These are phyloP conservation scores for Grigorovia humatica DNA, from an alignment of 805 yeast genomes.

Conservation along the genomic window DNA sequence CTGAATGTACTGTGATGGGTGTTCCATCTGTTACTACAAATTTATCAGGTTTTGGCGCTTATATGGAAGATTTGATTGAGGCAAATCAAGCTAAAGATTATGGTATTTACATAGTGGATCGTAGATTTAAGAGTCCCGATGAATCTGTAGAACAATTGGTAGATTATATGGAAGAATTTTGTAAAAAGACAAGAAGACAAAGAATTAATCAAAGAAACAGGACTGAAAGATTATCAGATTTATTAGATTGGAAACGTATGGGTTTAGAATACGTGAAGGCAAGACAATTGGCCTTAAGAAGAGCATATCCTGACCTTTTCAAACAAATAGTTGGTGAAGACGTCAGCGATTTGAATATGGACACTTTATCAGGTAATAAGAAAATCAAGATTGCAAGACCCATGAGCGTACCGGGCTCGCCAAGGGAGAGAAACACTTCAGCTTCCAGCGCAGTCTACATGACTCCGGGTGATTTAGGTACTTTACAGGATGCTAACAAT, in stretches of 20 bases:
- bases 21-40: constrained; percentile 96
- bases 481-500: constrained; percentile 81
- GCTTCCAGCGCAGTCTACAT: constrained; percentile 44
- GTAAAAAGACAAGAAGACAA: constrained; percentile 86
- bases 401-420: constrained; percentile 94
- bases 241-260: constrained; percentile 97
- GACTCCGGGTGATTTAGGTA: constrained; percentile 99
- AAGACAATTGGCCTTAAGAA: constrained; percentile 76
- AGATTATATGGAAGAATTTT: constrained; percentile 81
- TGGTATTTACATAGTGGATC: constrained; percentile 93
- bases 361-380: constrained; percentile 28
- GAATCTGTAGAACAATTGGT: constrained; percentile 87
- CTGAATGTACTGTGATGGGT: constrained; percentile 99
- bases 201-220: constrained; percentile 96
- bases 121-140: constrained; percentile 84
- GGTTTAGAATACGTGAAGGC: constrained; percentile 95
- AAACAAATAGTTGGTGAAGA: constrained; percentile 30
- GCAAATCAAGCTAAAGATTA: constrained; percentile 72
- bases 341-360: constrained; percentile 21
- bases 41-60: constrained; percentile 93
- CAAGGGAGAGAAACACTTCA: constrained; percentile 38
- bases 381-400: constrained; percentile 78
- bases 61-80: constrained; percentile 95
- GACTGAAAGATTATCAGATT: constrained; percentile 85
- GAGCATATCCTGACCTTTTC: constrained; percentile 88